phyloP scores from a whole-genome alignment of 169 alveolate species.

The Plasmodium knowlesi region DNA sequence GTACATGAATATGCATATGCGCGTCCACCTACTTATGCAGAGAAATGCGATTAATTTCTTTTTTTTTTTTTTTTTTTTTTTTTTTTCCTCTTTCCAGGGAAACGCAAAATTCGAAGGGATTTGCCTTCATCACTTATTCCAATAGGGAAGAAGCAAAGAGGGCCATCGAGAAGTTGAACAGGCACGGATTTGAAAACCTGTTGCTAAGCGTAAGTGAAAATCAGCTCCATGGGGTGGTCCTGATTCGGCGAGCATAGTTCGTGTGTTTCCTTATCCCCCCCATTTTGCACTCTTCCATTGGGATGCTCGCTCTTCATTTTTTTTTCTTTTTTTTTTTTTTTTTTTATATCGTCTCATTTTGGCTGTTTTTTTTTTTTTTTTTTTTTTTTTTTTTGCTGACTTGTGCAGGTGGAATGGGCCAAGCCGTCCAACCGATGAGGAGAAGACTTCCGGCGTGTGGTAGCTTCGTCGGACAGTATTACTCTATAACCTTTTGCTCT shows the following conservation, averaged over 20 bases:
- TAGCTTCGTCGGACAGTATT: background rate
- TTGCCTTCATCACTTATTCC: constrained; percentile 91
- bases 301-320: background rate
- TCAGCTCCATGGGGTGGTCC: too few relatives aligned
- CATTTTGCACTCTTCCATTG: background rate
- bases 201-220: constrained; percentile 85
- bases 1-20: background rate
- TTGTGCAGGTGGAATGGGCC: constrained; percentile 89
- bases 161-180: constrained; percentile 89
- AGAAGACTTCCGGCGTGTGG: background rate
- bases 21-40: background rate
- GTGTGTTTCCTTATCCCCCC: too few relatives aligned
- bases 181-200: constrained; percentile 91
- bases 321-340: background rate
- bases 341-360: too few relatives aligned
- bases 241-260: too few relatives aligned
- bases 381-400: too few relatives aligned
- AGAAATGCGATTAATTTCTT: background rate
- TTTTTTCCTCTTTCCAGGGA: constrained; percentile 79
- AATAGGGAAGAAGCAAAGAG: constrained; percentile 90
- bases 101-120: constrained; percentile 91
- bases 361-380: background rate
- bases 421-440: constrained; percentile 81
- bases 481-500: background rate
- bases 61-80: constrained; percentile 1